Evolutionary conservation across 805 yeast species (phyloP).

Genomic region (Ogataea methylovora): DNA sequence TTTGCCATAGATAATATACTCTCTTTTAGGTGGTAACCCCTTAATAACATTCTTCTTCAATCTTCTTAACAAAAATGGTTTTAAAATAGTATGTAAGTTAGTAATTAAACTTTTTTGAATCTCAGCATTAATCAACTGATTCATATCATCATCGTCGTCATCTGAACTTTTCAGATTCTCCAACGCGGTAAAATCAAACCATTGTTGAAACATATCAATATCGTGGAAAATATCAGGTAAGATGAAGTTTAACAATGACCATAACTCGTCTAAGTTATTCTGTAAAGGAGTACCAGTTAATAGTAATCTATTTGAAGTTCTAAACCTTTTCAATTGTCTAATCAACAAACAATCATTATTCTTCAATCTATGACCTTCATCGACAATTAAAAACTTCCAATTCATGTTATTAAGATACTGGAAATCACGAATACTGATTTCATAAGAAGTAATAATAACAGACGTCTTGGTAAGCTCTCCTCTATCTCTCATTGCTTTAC

Average conservation of each 20-base stretch:
- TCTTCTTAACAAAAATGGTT: constrained; percentile 82
- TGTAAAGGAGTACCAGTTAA: constrained; percentile 97
- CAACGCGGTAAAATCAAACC: constrained; percentile 81
- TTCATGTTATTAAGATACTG: constrained; percentile 38
- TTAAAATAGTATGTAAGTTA: constrained; percentile 77
- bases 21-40: constrained; percentile 81
- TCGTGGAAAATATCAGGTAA: constrained; percentile 92
- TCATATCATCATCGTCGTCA: constrained; percentile 33
- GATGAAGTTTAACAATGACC: constrained; percentile 88
- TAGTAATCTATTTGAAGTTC: constrained; percentile 64
- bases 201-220: constrained; percentile 78
- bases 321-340: constrained; percentile 57
- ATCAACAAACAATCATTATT: constrained; percentile 75
- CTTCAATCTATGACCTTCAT: constrained; percentile 92
- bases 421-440: constrained; percentile 66
- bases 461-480: constrained; percentile 25
- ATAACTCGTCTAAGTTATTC: constrained; percentile 80
- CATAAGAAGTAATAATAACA: constrained; percentile 77
- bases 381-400: constrained; percentile 87
- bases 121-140: constrained; percentile 46
- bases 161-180: constrained; percentile 26
- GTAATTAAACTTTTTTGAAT: constrained; percentile 56
- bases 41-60: constrained; percentile 66
- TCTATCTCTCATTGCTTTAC: constrained; percentile 35
- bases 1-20: constrained; percentile 71